A percentile compares a stretch with the other conserved stretches of the same genome.
Evolutionary conservation across 352 stramenopile species (phyloP).

Genomic region (Achlya hypogyna): DNA sequence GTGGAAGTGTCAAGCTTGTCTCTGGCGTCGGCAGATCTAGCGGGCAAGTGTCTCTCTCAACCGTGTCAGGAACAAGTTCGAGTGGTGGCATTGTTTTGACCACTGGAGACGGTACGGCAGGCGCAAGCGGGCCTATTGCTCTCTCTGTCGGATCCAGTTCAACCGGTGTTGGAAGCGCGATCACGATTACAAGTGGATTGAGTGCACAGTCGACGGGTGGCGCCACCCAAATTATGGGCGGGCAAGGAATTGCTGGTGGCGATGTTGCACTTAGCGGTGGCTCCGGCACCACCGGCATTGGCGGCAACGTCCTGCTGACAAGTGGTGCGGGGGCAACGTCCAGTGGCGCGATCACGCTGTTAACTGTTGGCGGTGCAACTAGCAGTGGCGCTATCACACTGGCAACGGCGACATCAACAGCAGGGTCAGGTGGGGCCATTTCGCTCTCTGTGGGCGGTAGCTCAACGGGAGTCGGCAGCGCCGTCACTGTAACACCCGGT

Average conservation of each 20-base stretch:
- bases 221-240: slow-evolving; percentile 52
- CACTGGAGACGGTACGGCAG: neutral
- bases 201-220: slow-evolving; percentile 47
- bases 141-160: neutral
- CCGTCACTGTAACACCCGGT: slow-evolving; percentile 22
- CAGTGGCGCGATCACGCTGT: slow-evolving; percentile 43
- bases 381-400: slow-evolving; percentile 30
- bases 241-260: slow-evolving; percentile 42
- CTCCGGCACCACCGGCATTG: slow-evolving; percentile 43
- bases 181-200: slow-evolving; percentile 18
- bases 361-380: slow-evolving; percentile 30
- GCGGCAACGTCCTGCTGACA: slow-evolving; percentile 37
- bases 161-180: neutral
- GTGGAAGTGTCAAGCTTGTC: neutral
- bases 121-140: neutral
- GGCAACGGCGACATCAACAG: slow-evolving; percentile 24
- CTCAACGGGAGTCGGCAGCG: slow-evolving; percentile 27
- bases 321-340: slow-evolving; percentile 44
- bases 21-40: neutral
- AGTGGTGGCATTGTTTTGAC: neutral
- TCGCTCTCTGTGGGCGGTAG: slow-evolving; percentile 30
- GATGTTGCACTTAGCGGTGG: slow-evolving; percentile 3
- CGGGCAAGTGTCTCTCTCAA: neutral
- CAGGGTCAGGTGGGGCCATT: slow-evolving; percentile 33
- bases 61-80: neutral